Percentiles rank a stretch among this genome's conserved stretches.
These are phyloP conservation scores for Lepraria neglecta DNA, from an alignment of 495 filamentous ascomycete genomes.

Conservation along the genomic window DNA sequence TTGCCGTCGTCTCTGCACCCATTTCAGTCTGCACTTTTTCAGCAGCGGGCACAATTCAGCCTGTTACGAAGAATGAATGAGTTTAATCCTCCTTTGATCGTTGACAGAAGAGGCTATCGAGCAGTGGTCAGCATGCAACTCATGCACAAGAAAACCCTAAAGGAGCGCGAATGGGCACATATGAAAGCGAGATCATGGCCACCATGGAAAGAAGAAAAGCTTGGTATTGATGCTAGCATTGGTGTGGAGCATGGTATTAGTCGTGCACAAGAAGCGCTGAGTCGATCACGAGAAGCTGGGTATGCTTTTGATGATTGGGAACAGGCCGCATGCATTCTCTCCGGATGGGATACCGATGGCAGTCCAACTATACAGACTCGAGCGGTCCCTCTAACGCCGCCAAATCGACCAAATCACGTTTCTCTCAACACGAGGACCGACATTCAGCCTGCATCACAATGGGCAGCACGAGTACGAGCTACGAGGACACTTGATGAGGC, in stretches of 20 bases:
- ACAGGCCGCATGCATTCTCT: conserved; percentile 46
- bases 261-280: conserved; percentile 50
- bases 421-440: neutral
- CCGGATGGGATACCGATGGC: conserved; percentile 62
- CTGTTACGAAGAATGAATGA: conserved; percentile 56
- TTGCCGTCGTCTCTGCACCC: conserved; percentile 44
- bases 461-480: conserved; percentile 44
- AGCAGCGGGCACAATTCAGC: conserved; percentile 58
- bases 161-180: conserved; percentile 52
- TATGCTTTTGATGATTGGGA: conserved; percentile 54
- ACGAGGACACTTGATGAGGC: conserved; percentile 66
- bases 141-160: conserved; percentile 54
- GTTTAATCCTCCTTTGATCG: conserved; percentile 48
- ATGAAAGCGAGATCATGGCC: conserved; percentile 62
- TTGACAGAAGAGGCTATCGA: conserved; percentile 58
- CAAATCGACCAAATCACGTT: conserved; percentile 14
- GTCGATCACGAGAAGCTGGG: conserved; percentile 58
- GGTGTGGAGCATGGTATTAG: conserved; percentile 52
- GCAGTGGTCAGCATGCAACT: conserved; percentile 55
- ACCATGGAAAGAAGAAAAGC: conserved; percentile 60
- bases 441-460: conserved; percentile 3
- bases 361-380: conserved; percentile 66
- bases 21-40: conserved; percentile 42
- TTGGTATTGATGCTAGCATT: conserved; percentile 51
- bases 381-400: conserved; percentile 31